Percentiles rank a stretch among this genome's conserved stretches.
Conservation (phyloP, 1,139 yeast genomes). For the Magnusiomyces clavatus region DNA sequence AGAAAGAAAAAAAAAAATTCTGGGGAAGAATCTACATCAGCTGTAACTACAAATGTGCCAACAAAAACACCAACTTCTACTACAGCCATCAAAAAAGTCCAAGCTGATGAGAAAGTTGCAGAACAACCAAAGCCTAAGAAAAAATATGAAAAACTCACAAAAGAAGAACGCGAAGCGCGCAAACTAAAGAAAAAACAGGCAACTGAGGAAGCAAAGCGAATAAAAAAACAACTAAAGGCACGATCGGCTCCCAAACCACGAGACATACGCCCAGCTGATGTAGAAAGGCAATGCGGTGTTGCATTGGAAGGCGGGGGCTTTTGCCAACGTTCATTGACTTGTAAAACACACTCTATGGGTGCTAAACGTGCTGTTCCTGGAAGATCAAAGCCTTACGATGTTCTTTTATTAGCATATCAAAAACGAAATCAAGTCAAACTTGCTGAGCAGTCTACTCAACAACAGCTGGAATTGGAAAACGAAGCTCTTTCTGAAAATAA, state of each 20-base stretch:
- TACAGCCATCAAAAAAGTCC: slow-evolving; percentile 4
- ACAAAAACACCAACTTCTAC: slow-evolving; percentile 2
- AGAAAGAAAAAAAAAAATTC: slow-evolving; percentile 10
- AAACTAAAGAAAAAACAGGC: slow-evolving; percentile 32
- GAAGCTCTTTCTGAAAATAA: slow-evolving; percentile 20
- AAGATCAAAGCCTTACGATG: slow-evolving; percentile 86
- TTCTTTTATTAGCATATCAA: slow-evolving; percentile 80
- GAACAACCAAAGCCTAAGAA: slow-evolving; percentile 8
- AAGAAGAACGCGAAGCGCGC: slow-evolving; percentile 11
- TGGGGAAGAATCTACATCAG: slow-evolving; percentile 3
- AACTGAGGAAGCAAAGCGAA: slow-evolving; percentile 84
- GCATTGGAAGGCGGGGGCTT: slow-evolving; percentile 85
- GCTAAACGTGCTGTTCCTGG: slow-evolving; percentile 92
- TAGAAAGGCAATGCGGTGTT: slow-evolving; percentile 95
- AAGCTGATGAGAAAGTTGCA: slow-evolving; percentile 2
- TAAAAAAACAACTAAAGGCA: slow-evolving; percentile 30
- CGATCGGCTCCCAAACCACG: slow-evolving; percentile 30
- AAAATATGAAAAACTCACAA: slow-evolving; percentile 12
- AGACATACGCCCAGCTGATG: slow-evolving; percentile 88
- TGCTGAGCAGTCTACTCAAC: slow-evolving; percentile 28
- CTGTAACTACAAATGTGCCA: not conserved
- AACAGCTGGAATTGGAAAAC: slow-evolving; percentile 31
- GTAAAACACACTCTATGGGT: slow-evolving; percentile 97
- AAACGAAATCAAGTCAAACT: slow-evolving; percentile 84
- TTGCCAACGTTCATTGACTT: slow-evolving; percentile 90